These are phyloP conservation scores for Trichoderma sp. DNA, from an alignment of 2,329 filamentous ascomycete genomes.

Conservation along the genomic window DNA sequence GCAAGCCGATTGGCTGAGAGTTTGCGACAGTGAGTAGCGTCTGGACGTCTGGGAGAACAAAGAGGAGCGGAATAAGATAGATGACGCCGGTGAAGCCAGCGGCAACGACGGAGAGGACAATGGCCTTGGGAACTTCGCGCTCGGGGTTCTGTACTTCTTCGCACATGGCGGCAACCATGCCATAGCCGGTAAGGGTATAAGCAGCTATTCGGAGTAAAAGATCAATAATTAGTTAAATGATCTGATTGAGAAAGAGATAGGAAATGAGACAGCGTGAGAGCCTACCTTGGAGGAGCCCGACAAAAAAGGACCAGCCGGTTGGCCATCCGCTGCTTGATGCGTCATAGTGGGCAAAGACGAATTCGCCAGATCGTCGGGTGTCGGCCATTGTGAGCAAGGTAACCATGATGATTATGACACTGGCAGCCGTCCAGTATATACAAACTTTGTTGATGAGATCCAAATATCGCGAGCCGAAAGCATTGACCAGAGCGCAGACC, in stretches of 20 bases:
- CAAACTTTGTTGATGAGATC: constrained; percentile 68
- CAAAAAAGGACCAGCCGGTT: constrained; percentile 58
- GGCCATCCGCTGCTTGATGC: constrained; percentile 69
- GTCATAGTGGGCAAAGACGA: constrained; percentile 67
- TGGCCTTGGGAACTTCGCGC: constrained; percentile 63
- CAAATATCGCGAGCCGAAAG: constrained; percentile 57
- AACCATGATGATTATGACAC: constrained; percentile 69
- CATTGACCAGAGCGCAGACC: constrained; percentile 64
- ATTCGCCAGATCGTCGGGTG: constrained; percentile 60
- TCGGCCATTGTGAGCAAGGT: constrained; percentile 65
- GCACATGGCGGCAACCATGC: constrained; percentile 54
- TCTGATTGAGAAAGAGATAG: not conserved
- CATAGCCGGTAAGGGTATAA: constrained; percentile 47
- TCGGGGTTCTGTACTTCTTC: constrained; percentile 62
- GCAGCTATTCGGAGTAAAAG: constrained; percentile 40
- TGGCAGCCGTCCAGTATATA: constrained; percentile 69
- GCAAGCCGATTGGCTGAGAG: constrained; percentile 70
- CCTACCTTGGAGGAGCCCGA: constrained; percentile 51
- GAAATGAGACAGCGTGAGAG: not conserved
- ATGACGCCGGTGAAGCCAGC: constrained; percentile 60
- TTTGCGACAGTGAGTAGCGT: constrained; percentile 64
- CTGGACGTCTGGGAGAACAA: constrained; percentile 68
- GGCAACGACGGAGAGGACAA: constrained; percentile 64
- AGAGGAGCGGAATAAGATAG: constrained; percentile 72
- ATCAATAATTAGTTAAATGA: not conserved